phyloP scores from a whole-genome alignment of 768 basidiomycete genomes.

The Pilatotrama ljubarskyi region DNA sequence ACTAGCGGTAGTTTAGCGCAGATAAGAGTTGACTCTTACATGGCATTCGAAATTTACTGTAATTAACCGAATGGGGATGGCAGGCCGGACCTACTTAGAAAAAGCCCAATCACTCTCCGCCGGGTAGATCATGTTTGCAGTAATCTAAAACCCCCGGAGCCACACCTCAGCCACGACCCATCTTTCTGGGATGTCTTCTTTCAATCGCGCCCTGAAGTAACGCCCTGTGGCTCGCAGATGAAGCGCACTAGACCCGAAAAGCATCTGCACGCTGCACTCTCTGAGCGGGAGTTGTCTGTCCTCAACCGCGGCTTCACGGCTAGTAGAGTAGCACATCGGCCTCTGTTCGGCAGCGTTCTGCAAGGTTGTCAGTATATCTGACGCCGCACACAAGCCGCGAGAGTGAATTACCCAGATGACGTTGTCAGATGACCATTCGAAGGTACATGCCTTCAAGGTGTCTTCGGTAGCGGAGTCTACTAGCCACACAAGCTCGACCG shows the following conservation, averaged over 20 bases:
- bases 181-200: slow-evolving; percentile 15
- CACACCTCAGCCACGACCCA: slow-evolving; percentile 28
- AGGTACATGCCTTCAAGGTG: slow-evolving; percentile 20
- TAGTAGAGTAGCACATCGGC: slow-evolving; percentile 19
- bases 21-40: too few relatives aligned
- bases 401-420: slow-evolving; percentile 24
- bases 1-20: too few relatives aligned
- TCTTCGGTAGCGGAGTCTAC: slow-evolving; percentile 36
- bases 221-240: slow-evolving; percentile 18
- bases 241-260: slow-evolving; percentile 14
- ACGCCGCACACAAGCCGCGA: background rate
- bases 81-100: too few relatives aligned
- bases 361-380: background rate
- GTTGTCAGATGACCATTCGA: slow-evolving; percentile 26
- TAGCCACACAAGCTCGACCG: slow-evolving; percentile 37
- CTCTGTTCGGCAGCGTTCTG: slow-evolving; percentile 10
- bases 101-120: background rate
- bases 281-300: slow-evolving; percentile 5
- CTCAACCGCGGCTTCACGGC: background rate
- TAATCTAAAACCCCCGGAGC: slow-evolving; percentile 22
- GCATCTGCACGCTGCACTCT: slow-evolving; percentile 25
- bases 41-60: too few relatives aligned
- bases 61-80: too few relatives aligned
- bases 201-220: slow-evolving; percentile 20
- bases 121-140: background rate